Conservation (phyloP, 2,329 filamentous ascomycete genomes). For the Phialophora tarda region DNA sequence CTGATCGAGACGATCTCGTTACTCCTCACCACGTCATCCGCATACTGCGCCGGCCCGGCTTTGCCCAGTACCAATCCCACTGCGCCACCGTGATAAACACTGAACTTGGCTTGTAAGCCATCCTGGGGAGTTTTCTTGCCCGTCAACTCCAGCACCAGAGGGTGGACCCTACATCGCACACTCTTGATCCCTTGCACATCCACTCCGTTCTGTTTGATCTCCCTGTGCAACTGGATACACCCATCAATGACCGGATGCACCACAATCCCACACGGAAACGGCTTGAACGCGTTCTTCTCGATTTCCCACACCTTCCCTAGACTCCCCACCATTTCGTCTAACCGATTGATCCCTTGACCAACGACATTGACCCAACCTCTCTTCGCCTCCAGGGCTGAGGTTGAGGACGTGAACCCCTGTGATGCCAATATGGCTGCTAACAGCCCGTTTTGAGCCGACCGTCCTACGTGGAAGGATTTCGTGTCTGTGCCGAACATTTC, state of each 20-base stretch:
- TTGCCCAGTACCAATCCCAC: slow-evolving; percentile 59
- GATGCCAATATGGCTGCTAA: slow-evolving; percentile 54
- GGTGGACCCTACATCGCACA: slow-evolving; percentile 56
- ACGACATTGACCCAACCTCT: slow-evolving; percentile 62
- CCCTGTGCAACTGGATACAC: slow-evolving; percentile 54
- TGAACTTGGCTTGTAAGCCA: slow-evolving; percentile 61
- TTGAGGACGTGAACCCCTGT: slow-evolving; percentile 57
- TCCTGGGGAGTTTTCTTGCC: slow-evolving; percentile 57
- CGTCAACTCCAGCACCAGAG: slow-evolving; percentile 60
- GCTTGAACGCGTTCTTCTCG: slow-evolving; percentile 61
- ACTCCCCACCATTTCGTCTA: slow-evolving; percentile 48
- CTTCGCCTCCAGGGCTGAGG: slow-evolving; percentile 57
- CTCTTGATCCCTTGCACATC: slow-evolving; percentile 45
- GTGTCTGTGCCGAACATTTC: slow-evolving; percentile 63
- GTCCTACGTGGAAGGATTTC: slow-evolving; percentile 61
- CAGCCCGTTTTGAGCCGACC: slow-evolving; percentile 60
- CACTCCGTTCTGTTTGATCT: slow-evolving; percentile 45
- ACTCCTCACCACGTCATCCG: slow-evolving; percentile 55
- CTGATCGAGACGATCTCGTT: slow-evolving; percentile 50
- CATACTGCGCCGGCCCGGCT: slow-evolving; percentile 59
- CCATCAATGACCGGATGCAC: slow-evolving; percentile 63
- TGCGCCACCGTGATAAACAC: slow-evolving; percentile 61
- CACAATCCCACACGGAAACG: slow-evolving; percentile 63
- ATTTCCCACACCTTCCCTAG: slow-evolving; percentile 56
- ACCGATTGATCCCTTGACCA: slow-evolving; percentile 47